phyloP scores from a whole-genome alignment of 768 basidiomycete genomes.

The Neoboletus magnificus region DNA sequence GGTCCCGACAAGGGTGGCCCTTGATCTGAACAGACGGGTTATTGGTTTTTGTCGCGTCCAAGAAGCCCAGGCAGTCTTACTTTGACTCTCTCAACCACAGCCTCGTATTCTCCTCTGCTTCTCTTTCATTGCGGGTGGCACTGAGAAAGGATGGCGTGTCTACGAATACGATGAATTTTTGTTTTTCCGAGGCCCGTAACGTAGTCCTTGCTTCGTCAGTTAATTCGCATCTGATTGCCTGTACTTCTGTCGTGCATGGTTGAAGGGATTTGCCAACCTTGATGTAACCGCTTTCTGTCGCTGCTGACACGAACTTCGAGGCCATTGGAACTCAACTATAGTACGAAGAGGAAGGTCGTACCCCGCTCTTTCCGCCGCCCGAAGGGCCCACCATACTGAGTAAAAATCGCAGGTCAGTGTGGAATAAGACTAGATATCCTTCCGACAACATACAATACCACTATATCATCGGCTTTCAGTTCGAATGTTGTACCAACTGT shows the following conservation, averaged over 20 bases:
- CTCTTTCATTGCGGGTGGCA: background rate
- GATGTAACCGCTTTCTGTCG: background rate
- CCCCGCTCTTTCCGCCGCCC: constrained; percentile 18
- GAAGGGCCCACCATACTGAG: constrained; percentile 19
- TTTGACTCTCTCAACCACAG: constrained; percentile 7
- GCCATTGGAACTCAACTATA: background rate
- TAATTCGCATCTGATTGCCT: constrained; percentile 15
- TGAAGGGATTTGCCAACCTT: background rate
- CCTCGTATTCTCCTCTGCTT: background rate
- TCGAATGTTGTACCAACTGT: background rate
- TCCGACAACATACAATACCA: constrained; percentile 17
- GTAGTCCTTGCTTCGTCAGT: background rate
- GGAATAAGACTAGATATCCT: background rate
- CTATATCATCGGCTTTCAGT: constrained; percentile 11
- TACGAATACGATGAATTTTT: constrained; percentile 18
- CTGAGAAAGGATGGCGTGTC: constrained; percentile 21
- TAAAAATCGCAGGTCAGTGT: background rate
- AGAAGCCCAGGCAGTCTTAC: background rate
- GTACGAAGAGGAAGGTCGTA: background rate
- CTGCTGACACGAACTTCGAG: constrained; percentile 9
- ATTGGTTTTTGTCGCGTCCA: background rate
- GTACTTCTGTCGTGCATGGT: background rate
- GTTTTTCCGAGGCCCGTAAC: background rate
- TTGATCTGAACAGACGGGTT: background rate
- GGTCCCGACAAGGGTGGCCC: constrained; percentile 3